Base-by-base conservation (phyloP, 1,139 yeast species). In the Yamadazyma mexicana region DNA sequence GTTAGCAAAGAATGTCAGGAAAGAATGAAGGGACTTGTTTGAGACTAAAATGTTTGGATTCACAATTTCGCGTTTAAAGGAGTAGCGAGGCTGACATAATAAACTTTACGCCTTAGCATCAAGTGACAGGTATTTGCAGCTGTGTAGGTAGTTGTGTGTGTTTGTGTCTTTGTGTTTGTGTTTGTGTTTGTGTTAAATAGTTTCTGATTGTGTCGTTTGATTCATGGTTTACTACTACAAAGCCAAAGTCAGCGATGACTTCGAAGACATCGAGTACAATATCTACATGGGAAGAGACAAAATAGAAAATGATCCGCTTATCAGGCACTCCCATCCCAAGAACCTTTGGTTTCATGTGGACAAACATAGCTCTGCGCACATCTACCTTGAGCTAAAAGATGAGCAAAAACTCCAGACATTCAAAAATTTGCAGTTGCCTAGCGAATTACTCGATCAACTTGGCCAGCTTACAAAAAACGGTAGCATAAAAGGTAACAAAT, bases 341-440 rank as follows among this genome's bases (percentile, higher is more conserved):
- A 86, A 85, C 55, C 66, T 85, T 7, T 87, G 96, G 94, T 87
- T 87, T 54, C 95, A 87, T 58, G 91, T 83, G 7, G 94, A 86
- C 52, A 84, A 83, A 50, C 70, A 81, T 39, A 82, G 91, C 9
- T 83, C 91, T 32, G 95, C 94, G 0, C 95, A 87, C 57, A 73
- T 87, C n/a, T 87, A 87, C 52, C 61, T 86, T 24, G 77, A 87
- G 40, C 61, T 84, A 26, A 69, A 66, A 12, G 77, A 71, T 30
- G 79, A 75, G 23, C 56, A 59, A 38, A 35, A 46, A 31, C 41
- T 49, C 32, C 56, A 54, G 15, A 49, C 55, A 5, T 70, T 71
- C 46, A 67, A 66, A 11, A 53, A 54, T 12, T 56, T 69, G 35
- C 58, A 61, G 32, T 69, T 87, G 2, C 80, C 85, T 2, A 66